phyloP scores from a whole-genome alignment of 2,329 filamentous ascomycete species.

The Fusarium mangiferae region DNA sequence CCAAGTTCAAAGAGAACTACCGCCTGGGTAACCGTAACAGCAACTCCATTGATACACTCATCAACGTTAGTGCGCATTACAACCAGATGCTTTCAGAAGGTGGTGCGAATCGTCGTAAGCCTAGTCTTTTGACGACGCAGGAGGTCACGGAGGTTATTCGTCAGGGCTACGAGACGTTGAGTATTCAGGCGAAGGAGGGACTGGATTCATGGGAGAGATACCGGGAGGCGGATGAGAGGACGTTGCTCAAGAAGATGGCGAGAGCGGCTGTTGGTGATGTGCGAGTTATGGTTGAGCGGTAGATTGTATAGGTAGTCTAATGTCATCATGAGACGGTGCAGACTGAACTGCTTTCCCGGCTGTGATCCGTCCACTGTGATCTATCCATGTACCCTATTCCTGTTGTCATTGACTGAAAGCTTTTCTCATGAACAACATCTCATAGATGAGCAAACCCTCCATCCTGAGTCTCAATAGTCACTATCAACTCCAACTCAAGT shows the following conservation, averaged over 20 bases:
- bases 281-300: constrained; percentile 59
- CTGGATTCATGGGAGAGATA: constrained; percentile 87
- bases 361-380: background rate
- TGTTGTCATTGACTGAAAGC: background rate
- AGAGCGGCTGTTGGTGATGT: constrained; percentile 77
- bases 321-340: background rate
- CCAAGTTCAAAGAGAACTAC: constrained; percentile 85
- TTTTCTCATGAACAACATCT: background rate
- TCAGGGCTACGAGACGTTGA: constrained; percentile 94
- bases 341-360: background rate
- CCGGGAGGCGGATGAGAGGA: constrained; percentile 86
- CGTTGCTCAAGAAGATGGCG: constrained; percentile 86
- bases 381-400: no score
- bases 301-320: constrained; percentile 15
- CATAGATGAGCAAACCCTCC: background rate
- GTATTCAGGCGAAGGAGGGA: constrained; percentile 88
- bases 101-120: constrained; percentile 53
- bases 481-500: background rate
- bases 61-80: constrained; percentile 87
- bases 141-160: constrained; percentile 94
- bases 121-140: constrained; percentile 79
- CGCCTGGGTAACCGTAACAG: constrained; percentile 65
- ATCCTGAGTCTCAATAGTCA: background rate
- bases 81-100: constrained; percentile 78
- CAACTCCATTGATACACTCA: constrained; percentile 84